Conservation (phyloP, 83 land plant genomes). For the Picea mariana region DNA sequence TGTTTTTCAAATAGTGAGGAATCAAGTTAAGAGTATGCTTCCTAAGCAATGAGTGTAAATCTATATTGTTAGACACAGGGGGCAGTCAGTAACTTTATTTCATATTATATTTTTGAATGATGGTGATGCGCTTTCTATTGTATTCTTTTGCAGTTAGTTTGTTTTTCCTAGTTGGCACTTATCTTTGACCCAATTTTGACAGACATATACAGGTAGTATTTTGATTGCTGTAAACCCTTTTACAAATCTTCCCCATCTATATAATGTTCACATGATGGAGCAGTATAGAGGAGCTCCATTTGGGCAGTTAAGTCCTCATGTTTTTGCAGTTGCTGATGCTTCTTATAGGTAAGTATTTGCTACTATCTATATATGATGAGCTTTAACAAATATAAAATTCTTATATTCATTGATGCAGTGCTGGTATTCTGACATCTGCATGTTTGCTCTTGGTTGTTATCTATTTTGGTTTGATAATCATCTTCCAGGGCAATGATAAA, state of each 20-base stretch:
- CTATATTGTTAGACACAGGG: not conserved
- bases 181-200: slow-evolving; percentile 12
- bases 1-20: not conserved
- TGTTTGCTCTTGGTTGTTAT: not conserved
- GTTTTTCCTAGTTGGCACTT: not conserved
- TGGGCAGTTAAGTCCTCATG: slow-evolving; percentile 96
- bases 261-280: slow-evolving; percentile 85
- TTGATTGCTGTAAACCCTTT: slow-evolving; percentile 96
- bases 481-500: slow-evolving; percentile 69
- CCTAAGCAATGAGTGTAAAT: not conserved
- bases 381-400: not conserved
- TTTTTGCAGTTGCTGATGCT: slow-evolving; percentile 94
- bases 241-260: slow-evolving; percentile 85
- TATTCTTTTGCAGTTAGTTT: not conserved
- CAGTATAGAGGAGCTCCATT: slow-evolving; percentile 88
- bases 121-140: not conserved
- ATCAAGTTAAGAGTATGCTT: not conserved
- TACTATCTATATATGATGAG: not conserved
- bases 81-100: not conserved
- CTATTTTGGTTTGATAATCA: not conserved
- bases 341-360: slow-evolving; percentile 64
- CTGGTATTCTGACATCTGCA: not conserved
- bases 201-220: slow-evolving; percentile 98
- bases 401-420: slow-evolving; percentile 1
- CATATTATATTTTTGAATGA: not conserved